A percentile compares a stretch with the other conserved stretches of the same genome.
phyloP scores from a whole-genome alignment of 331 rosid species.

The Malus hybrid region DNA sequence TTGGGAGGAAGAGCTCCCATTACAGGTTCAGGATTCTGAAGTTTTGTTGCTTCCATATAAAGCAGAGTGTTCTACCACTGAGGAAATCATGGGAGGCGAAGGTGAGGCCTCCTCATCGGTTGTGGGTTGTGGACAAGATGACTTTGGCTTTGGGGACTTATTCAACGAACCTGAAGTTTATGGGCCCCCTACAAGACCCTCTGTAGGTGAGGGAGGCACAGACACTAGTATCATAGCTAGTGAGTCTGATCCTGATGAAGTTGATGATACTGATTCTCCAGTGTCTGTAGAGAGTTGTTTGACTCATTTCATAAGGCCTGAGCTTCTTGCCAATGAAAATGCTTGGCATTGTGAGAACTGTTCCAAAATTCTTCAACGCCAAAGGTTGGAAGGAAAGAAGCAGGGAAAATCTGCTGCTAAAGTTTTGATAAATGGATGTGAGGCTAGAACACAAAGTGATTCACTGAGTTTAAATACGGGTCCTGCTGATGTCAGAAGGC shows the following conservation, averaged over 20 bases:
- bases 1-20: slow-evolving; percentile 66
- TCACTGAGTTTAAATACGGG: slow-evolving; percentile 15
- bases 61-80: slow-evolving; percentile 42
- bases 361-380: slow-evolving; percentile 41
- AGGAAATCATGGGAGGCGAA: slow-evolving; percentile 33
- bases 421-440: slow-evolving; percentile 27
- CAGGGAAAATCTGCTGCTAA: slow-evolving; percentile 24
- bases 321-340: slow-evolving; percentile 81
- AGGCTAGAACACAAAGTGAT: slow-evolving; percentile 27
- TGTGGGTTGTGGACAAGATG: slow-evolving; percentile 52
- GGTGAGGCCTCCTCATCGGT: slow-evolving; percentile 55
- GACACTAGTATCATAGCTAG: slow-evolving; percentile 48
- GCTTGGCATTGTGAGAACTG: slow-evolving; percentile 96
- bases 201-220: slow-evolving; percentile 32
- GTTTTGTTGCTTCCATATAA: slow-evolving; percentile 71
- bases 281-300: slow-evolving; percentile 90
- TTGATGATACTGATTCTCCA: slow-evolving; percentile 84
- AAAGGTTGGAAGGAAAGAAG: slow-evolving; percentile 35
- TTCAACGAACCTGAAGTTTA: slow-evolving; percentile 75
- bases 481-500: slow-evolving; percentile 24
- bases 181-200: slow-evolving; percentile 72
- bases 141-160: slow-evolving; percentile 73
- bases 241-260: slow-evolving; percentile 95
- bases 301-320: slow-evolving; percentile 77
- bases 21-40: slow-evolving; percentile 65